These are phyloP conservation scores for Sphaerulina vaccinii DNA, from an alignment of 2,329 filamentous ascomycete genomes.

Conservation along the genomic window DNA sequence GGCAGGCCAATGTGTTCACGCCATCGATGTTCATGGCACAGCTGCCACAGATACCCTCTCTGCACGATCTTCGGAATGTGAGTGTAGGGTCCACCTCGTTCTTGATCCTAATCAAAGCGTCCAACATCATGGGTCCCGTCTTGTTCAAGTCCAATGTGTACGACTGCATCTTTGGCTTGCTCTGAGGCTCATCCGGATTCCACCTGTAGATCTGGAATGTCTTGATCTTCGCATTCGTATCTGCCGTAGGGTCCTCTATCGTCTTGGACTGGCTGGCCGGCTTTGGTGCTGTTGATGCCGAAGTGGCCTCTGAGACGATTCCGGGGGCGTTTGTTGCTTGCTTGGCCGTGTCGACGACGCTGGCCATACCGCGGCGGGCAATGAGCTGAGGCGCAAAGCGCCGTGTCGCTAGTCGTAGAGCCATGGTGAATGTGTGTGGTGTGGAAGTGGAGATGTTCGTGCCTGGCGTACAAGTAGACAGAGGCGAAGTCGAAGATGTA, in stretches of 20 bases:
- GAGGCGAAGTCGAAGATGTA: slow-evolving; percentile 19
- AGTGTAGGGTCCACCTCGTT: slow-evolving; percentile 96
- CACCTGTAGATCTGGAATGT: slow-evolving; percentile 98
- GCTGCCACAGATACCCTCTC: slow-evolving; percentile 97
- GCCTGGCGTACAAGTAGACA: slow-evolving; percentile 11
- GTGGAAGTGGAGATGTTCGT: slow-evolving; percentile 25
- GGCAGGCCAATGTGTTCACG: slow-evolving; percentile 93
- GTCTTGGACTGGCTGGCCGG: slow-evolving; percentile 58
- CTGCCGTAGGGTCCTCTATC: slow-evolving; percentile 59
- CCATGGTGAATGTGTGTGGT: slow-evolving; percentile 32
- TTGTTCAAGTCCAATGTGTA: slow-evolving; percentile 97
- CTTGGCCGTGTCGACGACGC: slow-evolving; percentile 37
- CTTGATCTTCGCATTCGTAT: slow-evolving; percentile 68
- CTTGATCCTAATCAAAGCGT: slow-evolving; percentile 97
- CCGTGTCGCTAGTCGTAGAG: slow-evolving; percentile 38
- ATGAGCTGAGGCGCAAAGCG: slow-evolving; percentile 37
- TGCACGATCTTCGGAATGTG: slow-evolving; percentile 92
- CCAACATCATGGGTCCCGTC: slow-evolving; percentile 97
- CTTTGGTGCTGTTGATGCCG: slow-evolving; percentile 36
- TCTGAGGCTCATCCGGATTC: slow-evolving; percentile 88
- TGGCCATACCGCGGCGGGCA: slow-evolving; percentile 39
- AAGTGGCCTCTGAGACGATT: slow-evolving; percentile 29
- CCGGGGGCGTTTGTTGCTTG: slow-evolving; percentile 33
- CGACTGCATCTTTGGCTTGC: slow-evolving; percentile 93
- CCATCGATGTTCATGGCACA: slow-evolving; percentile 99